A percentile compares a stretch with the other conserved stretches of the same genome.
These are phyloP conservation scores for Gastrolobium villosum DNA, from an alignment of 306 rosid genomes.

Conservation along the genomic window DNA sequence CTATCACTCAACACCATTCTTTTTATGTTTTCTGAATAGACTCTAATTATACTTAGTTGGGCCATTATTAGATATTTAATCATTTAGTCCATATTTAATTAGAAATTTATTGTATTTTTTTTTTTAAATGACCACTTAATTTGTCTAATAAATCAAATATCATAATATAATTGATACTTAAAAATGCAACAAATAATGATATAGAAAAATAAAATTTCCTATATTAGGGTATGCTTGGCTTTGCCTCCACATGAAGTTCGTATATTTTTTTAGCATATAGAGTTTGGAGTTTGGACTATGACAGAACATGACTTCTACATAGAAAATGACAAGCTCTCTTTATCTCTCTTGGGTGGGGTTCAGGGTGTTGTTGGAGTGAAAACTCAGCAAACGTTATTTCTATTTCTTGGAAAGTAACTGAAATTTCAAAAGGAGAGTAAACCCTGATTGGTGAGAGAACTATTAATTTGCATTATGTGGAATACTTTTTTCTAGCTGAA, in stretches of 20 bases:
- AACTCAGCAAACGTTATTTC: constrained; percentile 60
- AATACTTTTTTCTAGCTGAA: neutral
- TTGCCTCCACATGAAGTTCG: constrained; percentile 81
- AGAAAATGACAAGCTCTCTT: constrained; percentile 73
- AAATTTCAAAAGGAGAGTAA: neutral
- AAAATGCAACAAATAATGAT: no score
- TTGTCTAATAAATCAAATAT: no score
- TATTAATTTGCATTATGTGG: neutral
- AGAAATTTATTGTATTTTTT: no score
- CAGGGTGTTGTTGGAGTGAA: constrained; percentile 73
- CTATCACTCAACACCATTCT: no score
- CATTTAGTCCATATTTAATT: no score
- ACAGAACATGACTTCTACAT: constrained; percentile 66
- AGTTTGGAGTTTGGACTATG: constrained; percentile 62
- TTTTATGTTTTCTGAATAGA: no score
- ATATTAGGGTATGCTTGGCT: constrained; percentile 66
- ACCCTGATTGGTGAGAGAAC: neutral
- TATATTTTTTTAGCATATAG: constrained; percentile 39
- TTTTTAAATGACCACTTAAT: no score
- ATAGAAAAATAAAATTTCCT: no score
- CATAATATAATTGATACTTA: no score
- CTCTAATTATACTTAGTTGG: no score
- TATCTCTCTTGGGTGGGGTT: constrained; percentile 55
- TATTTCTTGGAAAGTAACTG: constrained; percentile 33
- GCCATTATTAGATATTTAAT: no score